Base-by-base conservation (phyloP, 179 eudicot species). In the Drosera spatulata region DNA sequence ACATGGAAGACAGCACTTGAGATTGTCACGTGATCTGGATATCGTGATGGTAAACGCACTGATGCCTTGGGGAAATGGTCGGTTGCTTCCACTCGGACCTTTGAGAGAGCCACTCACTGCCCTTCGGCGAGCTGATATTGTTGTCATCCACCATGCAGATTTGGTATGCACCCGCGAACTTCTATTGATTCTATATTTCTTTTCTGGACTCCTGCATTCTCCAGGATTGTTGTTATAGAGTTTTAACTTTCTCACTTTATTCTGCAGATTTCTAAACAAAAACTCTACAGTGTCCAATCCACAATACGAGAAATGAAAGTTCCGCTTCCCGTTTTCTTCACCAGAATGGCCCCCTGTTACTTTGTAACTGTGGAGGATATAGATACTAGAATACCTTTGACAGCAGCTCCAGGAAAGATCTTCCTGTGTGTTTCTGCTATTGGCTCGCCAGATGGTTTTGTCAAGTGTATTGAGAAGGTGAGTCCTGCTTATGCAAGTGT, bases 1-100 rank as follows among this genome's bases (percentile, higher is more conserved):
- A 50, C 53, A 10, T 50, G 53, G 55, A 80, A 76, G 71, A 64
- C 85, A 91, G 98, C 98, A 91, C 73, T 41, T 88, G 63, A 62
- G 86, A 75, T 71, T 93, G 76, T 71, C 67, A 54, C 90, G 93
- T 67, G 85, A 86, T 67, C 53, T 88, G 71, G 96, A 93, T 77
- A 84, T 93, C 58, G 85, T 93, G 66, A 86, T 93, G 99, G 82
- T 93, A 44, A 93, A 93, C 75, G 96, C 79, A 39, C 55, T 93
- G 82, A 75, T 70, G 72, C 95, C 95, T 41, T 86, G 90, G 90
- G 99, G 99, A 41, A 89, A 93, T 62, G 41, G 56, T 69, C 67
- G 54, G 22, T 69, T 93, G 55, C 60, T 84, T 68, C 99, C 96
- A 42, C 79, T 82, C 41, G 99, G 99, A 71, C 88, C 99, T 57